Evolutionary conservation across 192 early-diverging fungal genomes (phyloP).

Genomic region (Coemansia nantahalensis): DNA sequence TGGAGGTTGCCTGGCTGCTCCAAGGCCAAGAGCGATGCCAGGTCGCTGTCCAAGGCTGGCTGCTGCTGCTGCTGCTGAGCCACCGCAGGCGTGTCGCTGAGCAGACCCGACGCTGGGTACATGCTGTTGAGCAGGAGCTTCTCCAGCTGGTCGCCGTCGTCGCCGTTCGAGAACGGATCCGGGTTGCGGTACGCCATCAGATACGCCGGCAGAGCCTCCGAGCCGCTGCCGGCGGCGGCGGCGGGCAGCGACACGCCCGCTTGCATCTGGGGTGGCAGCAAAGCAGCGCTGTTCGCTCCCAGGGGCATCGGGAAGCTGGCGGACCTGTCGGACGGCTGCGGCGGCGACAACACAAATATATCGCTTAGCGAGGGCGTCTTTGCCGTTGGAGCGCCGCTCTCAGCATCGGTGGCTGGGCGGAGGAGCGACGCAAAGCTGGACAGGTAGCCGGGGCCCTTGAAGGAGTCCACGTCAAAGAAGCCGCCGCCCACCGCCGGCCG

Average conservation of each 20-base stretch:
- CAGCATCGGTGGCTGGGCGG: slow-evolving; percentile 10
- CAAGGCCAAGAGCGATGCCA: too few species aligned
- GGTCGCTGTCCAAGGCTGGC: not conserved
- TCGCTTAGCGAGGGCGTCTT: slow-evolving; percentile 39
- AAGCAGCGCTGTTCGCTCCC: not conserved
- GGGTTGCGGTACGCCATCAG: slow-evolving; percentile 54
- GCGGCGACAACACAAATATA: slow-evolving; percentile 35
- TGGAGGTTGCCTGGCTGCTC: too few species aligned
- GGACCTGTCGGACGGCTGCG: not conserved
- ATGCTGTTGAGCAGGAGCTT: slow-evolving; percentile 47
- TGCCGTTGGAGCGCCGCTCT: slow-evolving; percentile 1
- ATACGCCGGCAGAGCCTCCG: slow-evolving; percentile 20
- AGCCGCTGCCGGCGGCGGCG: not conserved
- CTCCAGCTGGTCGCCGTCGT: slow-evolving; percentile 49
- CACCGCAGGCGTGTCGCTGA: not conserved
- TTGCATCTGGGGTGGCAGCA: not conserved
- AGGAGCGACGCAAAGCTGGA: slow-evolving; percentile 28
- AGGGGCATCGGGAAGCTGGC: too few species aligned
- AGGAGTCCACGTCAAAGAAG: slow-evolving; percentile 25
- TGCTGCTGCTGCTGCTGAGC: slow-evolving; percentile 1
- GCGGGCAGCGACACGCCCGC: not conserved
- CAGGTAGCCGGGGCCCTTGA: slow-evolving; percentile 26
- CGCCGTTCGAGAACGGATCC: slow-evolving; percentile 23
- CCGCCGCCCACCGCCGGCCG: not conserved
- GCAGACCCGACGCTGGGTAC: slow-evolving; percentile 4